A percentile compares a stretch with the other conserved stretches of the same genome.
Evolutionary conservation across 345 rosid species (phyloP).

Genomic region (Carallia pectinifolia): DNA sequence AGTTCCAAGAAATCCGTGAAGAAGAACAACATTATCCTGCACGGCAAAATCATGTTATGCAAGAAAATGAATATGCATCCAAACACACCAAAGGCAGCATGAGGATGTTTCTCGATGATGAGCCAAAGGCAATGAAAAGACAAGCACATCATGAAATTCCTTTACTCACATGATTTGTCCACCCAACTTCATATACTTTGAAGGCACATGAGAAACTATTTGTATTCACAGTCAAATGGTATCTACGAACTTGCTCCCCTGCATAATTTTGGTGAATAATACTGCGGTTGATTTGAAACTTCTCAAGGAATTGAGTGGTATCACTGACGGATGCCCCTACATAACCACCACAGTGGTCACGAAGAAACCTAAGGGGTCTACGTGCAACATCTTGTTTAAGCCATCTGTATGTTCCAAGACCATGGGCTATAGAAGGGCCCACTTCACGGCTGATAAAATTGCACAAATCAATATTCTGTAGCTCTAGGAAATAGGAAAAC

Average conservation of each 20-base stretch:
- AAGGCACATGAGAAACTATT: constrained; percentile 48
- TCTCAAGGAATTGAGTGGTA: constrained; percentile 48
- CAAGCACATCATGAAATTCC: constrained; percentile 5
- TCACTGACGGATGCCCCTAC: constrained; percentile 62
- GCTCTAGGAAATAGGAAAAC: constrained; percentile 71
- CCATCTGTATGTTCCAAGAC: constrained; percentile 92
- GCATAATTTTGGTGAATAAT: constrained; percentile 37
- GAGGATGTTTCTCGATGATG: background rate
- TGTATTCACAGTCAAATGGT: constrained; percentile 47
- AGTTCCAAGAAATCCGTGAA: constrained; percentile 92
- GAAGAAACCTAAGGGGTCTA: constrained; percentile 48
- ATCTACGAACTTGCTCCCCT: constrained; percentile 44
- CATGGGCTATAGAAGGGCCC: constrained; percentile 62
- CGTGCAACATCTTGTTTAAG: constrained; percentile 72
- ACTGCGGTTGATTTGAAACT: constrained; percentile 52
- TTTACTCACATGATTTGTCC: constrained; percentile 44
- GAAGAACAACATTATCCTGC: constrained; percentile 59
- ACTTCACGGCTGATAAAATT: constrained; percentile 36
- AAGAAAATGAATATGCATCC: background rate
- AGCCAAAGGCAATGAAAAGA: background rate
- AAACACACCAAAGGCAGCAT: constrained; percentile 1
- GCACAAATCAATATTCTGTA: constrained; percentile 47
- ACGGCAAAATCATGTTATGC: constrained; percentile 3
- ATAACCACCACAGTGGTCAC: constrained; percentile 44
- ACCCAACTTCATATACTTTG: constrained; percentile 55